Evolutionary conservation across 139 green algal genomes (phyloP).

Genomic region (Tetraselmis chui): DNA sequence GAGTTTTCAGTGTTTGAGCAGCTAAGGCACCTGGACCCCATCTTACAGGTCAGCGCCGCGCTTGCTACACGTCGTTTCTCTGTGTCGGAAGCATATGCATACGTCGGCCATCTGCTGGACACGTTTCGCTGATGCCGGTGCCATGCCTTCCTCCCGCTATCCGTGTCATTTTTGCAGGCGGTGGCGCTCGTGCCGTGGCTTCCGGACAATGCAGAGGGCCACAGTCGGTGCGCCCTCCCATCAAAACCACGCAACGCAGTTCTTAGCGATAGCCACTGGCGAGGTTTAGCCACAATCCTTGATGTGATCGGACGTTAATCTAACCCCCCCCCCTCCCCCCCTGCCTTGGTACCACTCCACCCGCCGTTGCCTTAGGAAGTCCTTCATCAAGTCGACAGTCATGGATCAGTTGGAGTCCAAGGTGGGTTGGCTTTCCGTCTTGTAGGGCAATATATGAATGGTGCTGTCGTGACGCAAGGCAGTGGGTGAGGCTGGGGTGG

Average conservation of each 20-base stretch:
- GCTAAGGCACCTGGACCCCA: not conserved
- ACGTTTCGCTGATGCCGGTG: too few relatives aligned
- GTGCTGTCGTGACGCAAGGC: not conserved
- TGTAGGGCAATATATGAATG: not conserved
- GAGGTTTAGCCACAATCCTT: too few relatives aligned
- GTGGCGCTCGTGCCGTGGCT: not conserved
- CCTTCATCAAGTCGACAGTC: not conserved
- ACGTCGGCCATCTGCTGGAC: too few relatives aligned
- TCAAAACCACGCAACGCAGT: too few relatives aligned
- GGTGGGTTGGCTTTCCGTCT: not conserved
- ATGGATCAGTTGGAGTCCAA: not conserved
- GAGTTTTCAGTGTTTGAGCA: not conserved
- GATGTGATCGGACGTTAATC: not conserved
- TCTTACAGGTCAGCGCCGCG: not conserved
- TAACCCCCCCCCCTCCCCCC: not conserved
- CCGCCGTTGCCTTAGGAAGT: not conserved
- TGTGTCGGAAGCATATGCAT: too few relatives aligned
- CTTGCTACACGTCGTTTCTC: too few relatives aligned
- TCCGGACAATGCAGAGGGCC: not conserved
- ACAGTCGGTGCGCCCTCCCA: not conserved
- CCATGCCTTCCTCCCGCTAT: not conserved
- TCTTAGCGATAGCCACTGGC: too few relatives aligned
- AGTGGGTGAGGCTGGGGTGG: not conserved
- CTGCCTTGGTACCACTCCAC: too few relatives aligned
- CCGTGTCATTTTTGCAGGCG: not conserved